Evolutionary conservation across 2,329 filamentous ascomycete genomes (phyloP).

Genomic region (Scedosporium boydii): DNA sequence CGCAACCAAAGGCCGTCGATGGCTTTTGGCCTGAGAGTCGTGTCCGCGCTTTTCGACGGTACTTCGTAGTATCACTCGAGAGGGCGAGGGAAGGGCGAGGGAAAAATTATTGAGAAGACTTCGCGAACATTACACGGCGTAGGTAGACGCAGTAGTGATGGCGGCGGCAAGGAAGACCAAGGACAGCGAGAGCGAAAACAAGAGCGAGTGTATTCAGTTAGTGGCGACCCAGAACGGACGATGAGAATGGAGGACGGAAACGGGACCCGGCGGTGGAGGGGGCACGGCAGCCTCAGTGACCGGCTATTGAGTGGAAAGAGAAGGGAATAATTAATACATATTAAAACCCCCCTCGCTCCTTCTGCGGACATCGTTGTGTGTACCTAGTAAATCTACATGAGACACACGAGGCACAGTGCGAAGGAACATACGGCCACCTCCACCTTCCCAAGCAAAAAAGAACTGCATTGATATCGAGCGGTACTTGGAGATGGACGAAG

Average conservation of each 20-base stretch:
- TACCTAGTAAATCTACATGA: not conserved
- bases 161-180: not conserved
- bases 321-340: not conserved
- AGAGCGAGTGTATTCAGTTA: not conserved
- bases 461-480: too few relatives aligned
- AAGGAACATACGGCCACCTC: not conserved
- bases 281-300: not conserved
- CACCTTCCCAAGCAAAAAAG: not conserved
- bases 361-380: not conserved
- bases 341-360: conserved; percentile 1
- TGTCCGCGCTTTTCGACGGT: not conserved
- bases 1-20: not conserved
- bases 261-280: conserved; percentile 1
- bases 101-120: not conserved
- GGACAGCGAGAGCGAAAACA: not conserved
- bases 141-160: not conserved
- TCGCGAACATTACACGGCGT: not conserved
- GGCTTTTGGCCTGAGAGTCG: not conserved
- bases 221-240: conserved; percentile 2
- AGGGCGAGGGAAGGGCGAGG: not conserved
- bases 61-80: not conserved
- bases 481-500: too few relatives aligned
- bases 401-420: not conserved
- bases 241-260: not conserved
- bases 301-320: conserved; percentile 1